Evolutionary conservation across 78 protist genomes (phyloP).

Genomic region (Mantamonas sphyraenae): DNA sequence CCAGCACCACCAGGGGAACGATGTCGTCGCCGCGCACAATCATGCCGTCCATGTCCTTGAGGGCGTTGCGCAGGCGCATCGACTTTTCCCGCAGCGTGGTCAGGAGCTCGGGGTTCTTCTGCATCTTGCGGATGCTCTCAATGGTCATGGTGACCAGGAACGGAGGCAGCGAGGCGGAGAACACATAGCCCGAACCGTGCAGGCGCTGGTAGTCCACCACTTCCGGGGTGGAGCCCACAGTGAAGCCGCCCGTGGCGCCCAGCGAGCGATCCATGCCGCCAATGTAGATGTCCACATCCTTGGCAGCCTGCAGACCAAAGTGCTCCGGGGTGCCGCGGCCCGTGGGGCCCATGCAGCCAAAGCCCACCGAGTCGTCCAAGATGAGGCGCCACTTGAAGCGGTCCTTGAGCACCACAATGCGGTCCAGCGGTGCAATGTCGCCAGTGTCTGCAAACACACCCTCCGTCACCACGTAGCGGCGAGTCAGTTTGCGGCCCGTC

Average conservation of each 20-base stretch:
- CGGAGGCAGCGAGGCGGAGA: conserved; percentile 89
- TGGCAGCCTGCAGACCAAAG: conserved; percentile 26
- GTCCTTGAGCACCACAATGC: conserved; percentile 48
- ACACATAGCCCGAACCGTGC: conserved; percentile 77
- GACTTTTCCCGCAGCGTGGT: too few species aligned
- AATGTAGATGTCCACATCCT: conserved; percentile 3
- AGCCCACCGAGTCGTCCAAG: conserved; percentile 82
- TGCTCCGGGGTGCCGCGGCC: conserved; percentile 88
- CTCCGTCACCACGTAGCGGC: conserved; percentile 78
- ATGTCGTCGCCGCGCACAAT: too few species aligned
- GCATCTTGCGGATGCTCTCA: background rate
- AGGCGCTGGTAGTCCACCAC: conserved; percentile 68
- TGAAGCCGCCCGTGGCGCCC: conserved; percentile 31
- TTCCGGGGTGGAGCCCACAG: background rate
- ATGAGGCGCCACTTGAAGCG: conserved; percentile 61
- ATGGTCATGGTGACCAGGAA: conserved; percentile 43
- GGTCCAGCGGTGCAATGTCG: conserved; percentile 18
- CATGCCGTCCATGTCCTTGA: too few species aligned
- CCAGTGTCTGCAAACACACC: conserved; percentile 75
- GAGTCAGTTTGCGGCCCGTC: conserved; percentile 17
- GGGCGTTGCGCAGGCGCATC: too few species aligned
- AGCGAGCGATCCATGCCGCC: conserved; percentile 10
- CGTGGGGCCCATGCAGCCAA: conserved; percentile 83
- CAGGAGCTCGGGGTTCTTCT: background rate
- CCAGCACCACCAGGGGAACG: too few species aligned